Evolutionary conservation across 1,284 basidiomycete genomes (phyloP).

Genomic region (Coniferiporia weirii): DNA sequence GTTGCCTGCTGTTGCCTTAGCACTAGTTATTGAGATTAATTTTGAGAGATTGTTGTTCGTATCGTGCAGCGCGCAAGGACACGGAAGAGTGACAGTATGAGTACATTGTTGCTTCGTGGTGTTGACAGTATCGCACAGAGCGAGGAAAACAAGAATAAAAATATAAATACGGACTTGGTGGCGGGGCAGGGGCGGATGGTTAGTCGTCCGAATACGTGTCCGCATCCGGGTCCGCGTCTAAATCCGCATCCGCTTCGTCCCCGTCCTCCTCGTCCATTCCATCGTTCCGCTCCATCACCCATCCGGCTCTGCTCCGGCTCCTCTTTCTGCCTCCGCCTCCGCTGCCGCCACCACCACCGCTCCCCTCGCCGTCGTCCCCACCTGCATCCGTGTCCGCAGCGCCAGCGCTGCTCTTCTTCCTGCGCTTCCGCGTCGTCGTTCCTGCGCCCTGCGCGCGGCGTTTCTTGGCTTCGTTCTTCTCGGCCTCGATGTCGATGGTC

Average conservation of each 20-base stretch:
- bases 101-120: too few species aligned
- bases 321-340: neutral
- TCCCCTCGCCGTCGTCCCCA: slow-evolving; percentile 10
- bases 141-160: too few species aligned
- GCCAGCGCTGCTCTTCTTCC: slow-evolving; percentile 41
- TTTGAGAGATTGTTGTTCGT: too few species aligned
- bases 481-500: slow-evolving; percentile 63
- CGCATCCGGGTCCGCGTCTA: too few species aligned
- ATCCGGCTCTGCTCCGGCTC: neutral
- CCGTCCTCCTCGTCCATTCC: slow-evolving; percentile 5
- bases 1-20: neutral
- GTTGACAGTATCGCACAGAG: too few species aligned
- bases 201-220: too few species aligned
- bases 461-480: slow-evolving; percentile 34
- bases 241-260: slow-evolving; percentile 1
- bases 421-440: slow-evolving; percentile 31
- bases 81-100: too few species aligned
- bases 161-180: too few species aligned
- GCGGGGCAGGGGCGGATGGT: too few species aligned
- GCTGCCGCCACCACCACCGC: neutral
- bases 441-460: slow-evolving; percentile 34
- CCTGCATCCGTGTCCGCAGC: slow-evolving; percentile 27
- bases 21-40: too few species aligned
- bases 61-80: too few species aligned
- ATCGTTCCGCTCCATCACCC: slow-evolving; percentile 13